These are phyloP conservation scores for Fusarium subtropicale DNA, from an alignment of 2,329 filamentous ascomycete genomes.

Conservation along the genomic window DNA sequence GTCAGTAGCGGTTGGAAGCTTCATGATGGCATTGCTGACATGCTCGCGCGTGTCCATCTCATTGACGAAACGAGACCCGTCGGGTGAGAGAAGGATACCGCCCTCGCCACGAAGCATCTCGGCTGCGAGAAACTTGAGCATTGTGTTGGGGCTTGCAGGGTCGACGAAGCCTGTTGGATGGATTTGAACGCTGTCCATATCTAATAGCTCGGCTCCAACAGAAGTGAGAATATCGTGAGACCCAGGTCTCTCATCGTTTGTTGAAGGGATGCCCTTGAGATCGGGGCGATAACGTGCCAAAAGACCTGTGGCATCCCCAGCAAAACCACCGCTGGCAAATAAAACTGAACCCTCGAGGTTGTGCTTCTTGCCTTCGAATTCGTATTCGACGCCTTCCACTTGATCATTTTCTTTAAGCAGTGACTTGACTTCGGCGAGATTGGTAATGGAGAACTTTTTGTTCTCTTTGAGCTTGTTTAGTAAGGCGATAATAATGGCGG, in stretches of 20 bases:
- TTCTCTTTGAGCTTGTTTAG: conserved; percentile 62
- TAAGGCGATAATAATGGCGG: conserved; percentile 67
- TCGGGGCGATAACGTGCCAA: conserved; percentile 69
- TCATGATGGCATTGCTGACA: conserved; percentile 65
- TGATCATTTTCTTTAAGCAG: conserved; percentile 53
- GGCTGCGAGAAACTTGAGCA: conserved; percentile 72
- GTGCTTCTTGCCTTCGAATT: conserved; percentile 50
- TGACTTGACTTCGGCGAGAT: conserved; percentile 63
- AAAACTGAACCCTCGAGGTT: conserved; percentile 62
- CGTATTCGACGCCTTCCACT: conserved; percentile 66
- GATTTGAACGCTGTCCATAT: conserved; percentile 70
- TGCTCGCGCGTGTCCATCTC: conserved; percentile 70
- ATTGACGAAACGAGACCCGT: conserved; percentile 68
- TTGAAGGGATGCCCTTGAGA: conserved; percentile 69
- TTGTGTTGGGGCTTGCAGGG: conserved; percentile 56
- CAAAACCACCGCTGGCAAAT: conserved; percentile 72
- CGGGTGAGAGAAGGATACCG: conserved; percentile 63
- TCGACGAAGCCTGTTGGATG: conserved; percentile 75
- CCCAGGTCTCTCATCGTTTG: conserved; percentile 69
- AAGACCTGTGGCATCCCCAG: conserved; percentile 68
- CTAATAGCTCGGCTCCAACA: conserved; percentile 58
- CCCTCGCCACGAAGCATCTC: conserved; percentile 73
- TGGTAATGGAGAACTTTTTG: conserved; percentile 63
- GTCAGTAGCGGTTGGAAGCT: conserved; percentile 47
- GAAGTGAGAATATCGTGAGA: conserved; percentile 59